These are phyloP conservation scores for Beauveria brongniartii DNA, from an alignment of 2,329 filamentous ascomycete genomes.

Conservation along the genomic window DNA sequence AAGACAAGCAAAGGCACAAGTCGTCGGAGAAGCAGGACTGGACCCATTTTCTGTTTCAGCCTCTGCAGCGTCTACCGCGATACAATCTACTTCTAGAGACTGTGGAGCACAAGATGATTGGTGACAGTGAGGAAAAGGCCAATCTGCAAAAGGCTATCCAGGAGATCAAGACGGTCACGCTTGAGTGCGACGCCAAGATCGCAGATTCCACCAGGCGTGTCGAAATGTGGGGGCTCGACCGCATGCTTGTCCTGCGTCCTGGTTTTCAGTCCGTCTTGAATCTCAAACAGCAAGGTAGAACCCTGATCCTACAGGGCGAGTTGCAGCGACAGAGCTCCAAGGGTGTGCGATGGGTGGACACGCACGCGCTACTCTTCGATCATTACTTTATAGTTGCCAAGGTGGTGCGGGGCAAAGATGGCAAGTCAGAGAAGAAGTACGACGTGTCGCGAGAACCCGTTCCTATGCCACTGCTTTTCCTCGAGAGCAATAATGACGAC, in stretches of 20 bases:
- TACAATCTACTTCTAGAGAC: slow-evolving; percentile 78
- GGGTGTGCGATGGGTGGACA: slow-evolving; percentile 88
- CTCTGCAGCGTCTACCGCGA: slow-evolving; percentile 85
- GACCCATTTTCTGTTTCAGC: slow-evolving; percentile 89
- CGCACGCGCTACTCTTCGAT: slow-evolving; percentile 88
- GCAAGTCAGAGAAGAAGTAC: slow-evolving; percentile 71
- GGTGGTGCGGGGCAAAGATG: slow-evolving; percentile 59
- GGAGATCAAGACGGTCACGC: slow-evolving; percentile 81
- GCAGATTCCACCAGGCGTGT: slow-evolving; percentile 90
- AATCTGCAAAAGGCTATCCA: slow-evolving; percentile 79
- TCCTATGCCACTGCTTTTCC: slow-evolving; percentile 87
- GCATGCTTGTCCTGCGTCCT: slow-evolving; percentile 76
- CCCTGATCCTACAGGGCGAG: slow-evolving; percentile 83
- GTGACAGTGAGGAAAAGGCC: slow-evolving; percentile 81
- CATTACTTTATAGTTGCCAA: slow-evolving; percentile 95
- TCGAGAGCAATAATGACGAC: slow-evolving; percentile 90
- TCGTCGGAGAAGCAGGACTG: slow-evolving; percentile 78
- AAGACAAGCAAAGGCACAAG: slow-evolving; percentile 70
- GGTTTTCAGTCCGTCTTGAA: slow-evolving; percentile 87
- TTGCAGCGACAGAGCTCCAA: slow-evolving; percentile 82
- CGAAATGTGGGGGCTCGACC: slow-evolving; percentile 72
- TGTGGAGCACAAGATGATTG: slow-evolving; percentile 73
- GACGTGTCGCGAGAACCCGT: slow-evolving; percentile 94
- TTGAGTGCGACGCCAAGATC: slow-evolving; percentile 87
- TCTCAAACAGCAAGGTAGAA: slow-evolving; percentile 84